Evolutionary conservation across 495 filamentous ascomycete genomes (phyloP).

Genomic region (Penicillium roqueforti): DNA sequence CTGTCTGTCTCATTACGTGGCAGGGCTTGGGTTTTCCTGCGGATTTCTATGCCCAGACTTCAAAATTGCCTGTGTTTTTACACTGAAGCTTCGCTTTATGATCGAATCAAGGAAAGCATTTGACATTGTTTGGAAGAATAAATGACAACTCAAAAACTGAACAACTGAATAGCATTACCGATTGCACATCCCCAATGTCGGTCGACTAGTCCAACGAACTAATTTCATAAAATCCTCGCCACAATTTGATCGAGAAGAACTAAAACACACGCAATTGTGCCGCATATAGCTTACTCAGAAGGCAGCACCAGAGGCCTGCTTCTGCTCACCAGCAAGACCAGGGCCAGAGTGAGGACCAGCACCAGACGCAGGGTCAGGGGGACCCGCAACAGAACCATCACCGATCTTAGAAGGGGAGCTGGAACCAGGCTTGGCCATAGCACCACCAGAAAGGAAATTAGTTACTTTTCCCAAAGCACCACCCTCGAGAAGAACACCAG

Average conservation of each 20-base stretch:
- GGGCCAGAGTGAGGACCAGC: conserved; percentile 9
- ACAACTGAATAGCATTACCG: too few relatives aligned
- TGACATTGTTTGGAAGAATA: conserved; percentile 10
- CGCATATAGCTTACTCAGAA: not conserved
- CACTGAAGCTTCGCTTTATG: not conserved
- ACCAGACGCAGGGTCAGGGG: conserved; percentile 3
- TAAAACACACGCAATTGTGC: not conserved
- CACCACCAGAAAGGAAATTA: conserved; percentile 11
- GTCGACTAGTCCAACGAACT: not conserved
- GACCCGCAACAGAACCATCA: conserved; percentile 1
- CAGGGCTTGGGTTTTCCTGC: not conserved
- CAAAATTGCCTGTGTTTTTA: not conserved
- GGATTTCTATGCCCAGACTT: not conserved
- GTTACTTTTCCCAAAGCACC: conserved; percentile 19
- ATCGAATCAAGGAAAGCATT: not conserved
- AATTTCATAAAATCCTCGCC: not conserved
- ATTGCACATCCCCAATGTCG: not conserved
- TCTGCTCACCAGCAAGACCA: conserved; percentile 2
- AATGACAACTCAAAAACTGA: conserved; percentile 5
- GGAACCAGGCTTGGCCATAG: not conserved
- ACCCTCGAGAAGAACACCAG: conserved; percentile 15
- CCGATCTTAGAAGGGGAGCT: not conserved
- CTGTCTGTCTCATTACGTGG: not conserved
- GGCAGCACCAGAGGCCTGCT: not conserved
- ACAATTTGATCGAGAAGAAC: not conserved